These are phyloP conservation scores for Niveomyces coronatus DNA, from an alignment of 2,329 filamentous ascomycete genomes.

Conservation along the genomic window DNA sequence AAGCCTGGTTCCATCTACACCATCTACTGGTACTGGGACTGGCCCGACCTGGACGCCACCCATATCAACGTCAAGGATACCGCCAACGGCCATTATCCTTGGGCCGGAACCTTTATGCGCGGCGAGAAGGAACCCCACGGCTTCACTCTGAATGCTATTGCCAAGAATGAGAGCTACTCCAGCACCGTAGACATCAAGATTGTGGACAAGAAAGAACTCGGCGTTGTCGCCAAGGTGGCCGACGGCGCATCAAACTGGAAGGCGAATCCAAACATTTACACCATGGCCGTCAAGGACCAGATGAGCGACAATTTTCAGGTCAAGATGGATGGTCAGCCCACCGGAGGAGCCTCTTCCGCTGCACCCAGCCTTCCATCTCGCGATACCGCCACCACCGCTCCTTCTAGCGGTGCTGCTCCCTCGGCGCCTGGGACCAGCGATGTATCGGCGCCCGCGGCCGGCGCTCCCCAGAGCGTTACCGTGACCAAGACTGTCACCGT, in stretches of 20 bases:
- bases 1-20: constrained; percentile 59
- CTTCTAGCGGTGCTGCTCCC: constrained; percentile 11
- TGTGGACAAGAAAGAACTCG: constrained; percentile 9
- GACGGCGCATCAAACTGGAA: constrained; percentile 21
- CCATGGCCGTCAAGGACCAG: constrained; percentile 34
- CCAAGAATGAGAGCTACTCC: constrained; percentile 30
- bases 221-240: constrained; percentile 14
- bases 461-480: constrained; percentile 20
- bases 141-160: constrained; percentile 24
- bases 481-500: constrained; percentile 27
- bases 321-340: constrained; percentile 20
- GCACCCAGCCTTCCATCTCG: constrained; percentile 9
- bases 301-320: constrained; percentile 37
- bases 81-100: constrained; percentile 30
- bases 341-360: constrained; percentile 12
- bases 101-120: constrained; percentile 30
- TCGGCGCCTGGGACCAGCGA: constrained; percentile 1
- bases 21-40: constrained; percentile 96
- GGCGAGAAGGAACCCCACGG: constrained; percentile 26
- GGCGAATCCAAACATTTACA: constrained; percentile 29
- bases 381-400: constrained; percentile 6
- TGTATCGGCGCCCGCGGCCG: constrained; percentile 11
- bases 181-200: constrained; percentile 32
- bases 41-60: constrained; percentile 51
- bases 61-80: constrained; percentile 30